Base-by-base conservation (phyloP, 2,329 filamentous ascomycete species). In the Colletotrichum simmondsii region DNA sequence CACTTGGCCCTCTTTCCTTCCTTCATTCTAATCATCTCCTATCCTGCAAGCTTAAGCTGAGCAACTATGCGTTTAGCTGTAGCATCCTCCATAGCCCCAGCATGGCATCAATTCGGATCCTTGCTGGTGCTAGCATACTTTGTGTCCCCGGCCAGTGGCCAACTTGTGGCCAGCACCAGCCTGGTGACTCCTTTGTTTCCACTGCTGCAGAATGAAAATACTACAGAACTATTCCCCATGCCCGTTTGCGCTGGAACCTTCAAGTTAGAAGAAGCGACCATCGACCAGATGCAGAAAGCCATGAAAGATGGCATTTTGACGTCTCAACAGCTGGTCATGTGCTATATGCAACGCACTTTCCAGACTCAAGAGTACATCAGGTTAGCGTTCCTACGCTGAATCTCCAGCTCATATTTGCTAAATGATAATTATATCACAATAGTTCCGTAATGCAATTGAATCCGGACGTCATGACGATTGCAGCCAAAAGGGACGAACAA, bases 331-430 rank as follows among this genome's bases (percentile, higher is more conserved):
- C 82, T 93, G 26, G 84, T 89, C 10, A 77, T 81, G 22, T 93
- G 92, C 82, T 93, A 93, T 79, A 77, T 92, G 57, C 83, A 87
- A 69, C 84, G 92, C 42, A 86, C 87, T 8, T 85, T 85, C 62
- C 92, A 94, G 80, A 91, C 90, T 0, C 85, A 92, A 71, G 83
- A 87, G 46, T 94, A 93, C 78, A 85, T 92, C 80, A 91, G 90
- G 89, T 92, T 78, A 79, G 82, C 32, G 30, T 32, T 19, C 8
- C 10, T n/a, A 7, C 10, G 28, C 26, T 46, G 42, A n/a, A 16
- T 77, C 3, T 3, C 28, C 54, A 57, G 24, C 19, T 19, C 26
- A 8, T 11, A n/a, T 10, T 14, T n/a, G 19, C 7, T 53, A 4
- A 32, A n/a, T 58, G 2, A 57, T 6, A 3, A 6, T 24, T 42